Conservation (phyloP, 331 rosid species). For the Rhamnella rubrinervis region DNA sequence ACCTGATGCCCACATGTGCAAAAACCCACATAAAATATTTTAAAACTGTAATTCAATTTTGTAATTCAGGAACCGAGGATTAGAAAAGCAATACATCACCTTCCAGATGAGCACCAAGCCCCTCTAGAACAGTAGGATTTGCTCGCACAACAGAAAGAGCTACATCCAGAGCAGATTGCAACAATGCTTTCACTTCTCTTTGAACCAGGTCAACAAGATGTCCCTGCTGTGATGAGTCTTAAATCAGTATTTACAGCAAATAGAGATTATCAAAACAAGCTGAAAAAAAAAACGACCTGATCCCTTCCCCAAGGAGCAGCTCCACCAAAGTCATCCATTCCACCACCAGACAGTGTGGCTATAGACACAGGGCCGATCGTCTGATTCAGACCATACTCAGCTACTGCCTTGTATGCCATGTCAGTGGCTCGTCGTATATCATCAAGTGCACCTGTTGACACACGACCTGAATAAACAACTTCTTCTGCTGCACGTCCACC, state of each 20-base stretch:
- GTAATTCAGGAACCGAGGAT: too few relatives aligned
- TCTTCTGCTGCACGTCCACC: conserved; percentile 99
- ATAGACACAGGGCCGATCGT: conserved; percentile 92
- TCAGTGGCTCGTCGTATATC: conserved; percentile 97
- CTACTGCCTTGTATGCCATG: conserved; percentile 98
- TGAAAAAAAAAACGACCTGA: conserved; percentile 56
- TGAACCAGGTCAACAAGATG: conserved; percentile 94
- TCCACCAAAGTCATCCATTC: conserved; percentile 88
- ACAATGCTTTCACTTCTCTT: conserved; percentile 79
- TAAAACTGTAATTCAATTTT: not conserved
- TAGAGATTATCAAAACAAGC: conserved; percentile 12
- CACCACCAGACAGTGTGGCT: conserved; percentile 80
- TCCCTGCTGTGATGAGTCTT: conserved; percentile 57
- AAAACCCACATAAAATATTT: too few relatives aligned
- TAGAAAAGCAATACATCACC: conserved; percentile 36
- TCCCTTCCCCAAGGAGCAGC: conserved; percentile 84
- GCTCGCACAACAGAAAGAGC: conserved; percentile 84
- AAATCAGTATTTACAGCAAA: conserved; percentile 38
- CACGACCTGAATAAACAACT: conserved; percentile 89
- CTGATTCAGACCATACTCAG: conserved; percentile 94
- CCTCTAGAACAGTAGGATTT: conserved; percentile 86
- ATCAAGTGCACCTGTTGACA: conserved; percentile 97
- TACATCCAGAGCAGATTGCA: conserved; percentile 85
- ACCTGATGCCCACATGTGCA: too few relatives aligned
- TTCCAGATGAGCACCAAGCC: conserved; percentile 91